Evolutionary conservation across 148 eudicot genomes (phyloP), one percentile per base, ranked within the genome.

Genomic region (Heliamphora exappendiculata): DNA sequence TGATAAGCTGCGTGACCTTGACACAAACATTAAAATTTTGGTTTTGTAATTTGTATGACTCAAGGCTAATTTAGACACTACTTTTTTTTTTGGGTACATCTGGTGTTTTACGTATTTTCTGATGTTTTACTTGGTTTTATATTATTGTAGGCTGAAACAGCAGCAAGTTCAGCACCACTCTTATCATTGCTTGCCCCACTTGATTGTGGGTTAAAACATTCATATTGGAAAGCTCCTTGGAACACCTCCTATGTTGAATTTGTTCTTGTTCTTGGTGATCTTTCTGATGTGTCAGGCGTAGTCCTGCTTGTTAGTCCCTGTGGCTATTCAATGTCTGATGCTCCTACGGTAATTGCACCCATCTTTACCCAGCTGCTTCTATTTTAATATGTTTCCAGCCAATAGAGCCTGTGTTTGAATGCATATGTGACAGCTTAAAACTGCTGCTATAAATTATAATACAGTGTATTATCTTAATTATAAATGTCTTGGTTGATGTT

Each of bases 161-260:
- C 96, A 77, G 84, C 82, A 73, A 96, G 97, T 67, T 91, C 98
- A 69, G 97, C 94, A 37, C 96, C 97, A 7, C 79, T 89, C 24
- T 78, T 88, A 83, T 95, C 98, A 34, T 85, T 95, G 87, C 87
- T 95, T 57, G 84, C 91, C 67, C 97, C 98, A 20, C 73, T 94
- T 76, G 86, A 84, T 87, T 84, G 83, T 71, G 96, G 91, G 80
- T 76, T 89, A 68, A 85, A 79, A 63, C 86, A 86, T 76, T 87
- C 89, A 67, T 91, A 89, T 77, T 95, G 98, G 98, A 92, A 85
- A 83, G 96, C 98, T 84, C 96, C 98, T 66, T 78, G 88, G 41
- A 87, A 71, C 89, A 75, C 82, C 84, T 85, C 89, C 72, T 78
- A 50, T 63, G 87, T 92, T 73, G 98, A 95, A 78, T 86, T 95